phyloP scores from a whole-genome alignment of 257 asterid species.

The Handroanthus guayacan region DNA sequence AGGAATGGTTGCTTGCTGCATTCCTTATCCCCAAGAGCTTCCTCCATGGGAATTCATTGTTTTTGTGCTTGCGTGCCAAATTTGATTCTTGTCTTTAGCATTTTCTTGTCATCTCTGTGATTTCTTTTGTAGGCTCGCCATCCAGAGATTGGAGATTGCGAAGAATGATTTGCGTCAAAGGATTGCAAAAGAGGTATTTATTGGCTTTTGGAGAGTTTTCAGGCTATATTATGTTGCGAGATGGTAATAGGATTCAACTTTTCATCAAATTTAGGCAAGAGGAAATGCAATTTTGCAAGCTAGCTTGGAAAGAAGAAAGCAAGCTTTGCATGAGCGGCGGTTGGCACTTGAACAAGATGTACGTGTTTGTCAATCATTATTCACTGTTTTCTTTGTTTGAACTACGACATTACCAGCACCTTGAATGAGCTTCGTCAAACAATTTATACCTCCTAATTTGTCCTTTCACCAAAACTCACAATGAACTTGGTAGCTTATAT shows the following conservation, averaged over 20 bases:
- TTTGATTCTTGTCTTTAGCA: slow-evolving; percentile 15
- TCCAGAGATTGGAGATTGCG: slow-evolving; percentile 88
- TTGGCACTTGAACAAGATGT: slow-evolving; percentile 98
- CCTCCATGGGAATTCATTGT: not conserved
- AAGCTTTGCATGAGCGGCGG: slow-evolving; percentile 93
- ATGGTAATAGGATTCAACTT: slow-evolving; percentile 20
- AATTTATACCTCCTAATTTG: not conserved
- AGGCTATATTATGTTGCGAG: slow-evolving; percentile 12
- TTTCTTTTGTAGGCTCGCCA: slow-evolving; percentile 71
- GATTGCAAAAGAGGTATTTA: slow-evolving; percentile 88
- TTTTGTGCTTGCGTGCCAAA: slow-evolving; percentile 24
- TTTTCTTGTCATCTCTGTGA: slow-evolving; percentile 31
- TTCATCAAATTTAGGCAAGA: slow-evolving; percentile 65
- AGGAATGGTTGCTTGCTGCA: not conserved
- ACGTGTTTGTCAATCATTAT: slow-evolving; percentile 36
- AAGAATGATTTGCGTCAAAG: slow-evolving; percentile 92
- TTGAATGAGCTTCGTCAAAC: slow-evolving; percentile 28
- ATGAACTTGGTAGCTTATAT: not conserved
- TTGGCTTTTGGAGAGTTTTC: slow-evolving; percentile 28
- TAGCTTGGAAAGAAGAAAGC: slow-evolving; percentile 95
- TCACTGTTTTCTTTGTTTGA: slow-evolving; percentile 15
- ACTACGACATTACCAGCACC: slow-evolving; percentile 15
- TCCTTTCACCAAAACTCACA: not conserved
- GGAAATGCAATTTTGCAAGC: slow-evolving; percentile 97
- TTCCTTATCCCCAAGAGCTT: slow-evolving; percentile 17